Evolutionary conservation across 108 stramenopile genomes (phyloP).

Genomic region (Cyclotella distinguenda): DNA sequence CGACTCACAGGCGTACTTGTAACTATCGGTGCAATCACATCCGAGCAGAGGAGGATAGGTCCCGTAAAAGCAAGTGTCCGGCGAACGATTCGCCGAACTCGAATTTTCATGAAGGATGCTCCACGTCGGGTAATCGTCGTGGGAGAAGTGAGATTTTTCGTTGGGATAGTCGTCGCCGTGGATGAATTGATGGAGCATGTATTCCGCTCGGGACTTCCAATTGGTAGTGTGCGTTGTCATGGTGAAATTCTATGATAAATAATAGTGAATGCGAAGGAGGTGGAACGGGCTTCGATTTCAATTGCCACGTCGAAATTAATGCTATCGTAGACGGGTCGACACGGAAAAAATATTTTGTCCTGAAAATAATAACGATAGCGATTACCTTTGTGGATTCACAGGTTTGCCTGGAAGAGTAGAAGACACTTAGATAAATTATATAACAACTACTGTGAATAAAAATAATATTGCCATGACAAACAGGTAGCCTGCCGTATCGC

Average conservation of each 20-base stretch:
- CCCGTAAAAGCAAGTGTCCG: constrained; percentile 3
- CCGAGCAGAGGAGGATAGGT: constrained; percentile 10
- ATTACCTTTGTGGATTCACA: too few relatives aligned
- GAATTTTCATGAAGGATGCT: constrained; percentile 17
- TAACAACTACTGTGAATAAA: too few relatives aligned
- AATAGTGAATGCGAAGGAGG: background rate
- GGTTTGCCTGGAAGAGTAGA: too few relatives aligned
- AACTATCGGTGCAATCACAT: constrained; percentile 2
- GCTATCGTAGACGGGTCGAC: too few relatives aligned
- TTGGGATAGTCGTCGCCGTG: background rate
- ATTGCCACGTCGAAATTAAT: background rate
- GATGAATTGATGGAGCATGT: constrained; percentile 37
- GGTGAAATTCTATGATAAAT: background rate
- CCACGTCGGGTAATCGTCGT: background rate
- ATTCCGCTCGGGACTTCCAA: constrained; percentile 41
- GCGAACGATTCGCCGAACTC: constrained; percentile 6
- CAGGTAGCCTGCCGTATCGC: too few relatives aligned
- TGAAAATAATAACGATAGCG: too few relatives aligned
- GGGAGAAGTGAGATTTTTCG: background rate
- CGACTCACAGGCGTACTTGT: constrained; percentile 11
- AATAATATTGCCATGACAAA: too few relatives aligned
- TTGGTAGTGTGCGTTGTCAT: background rate
- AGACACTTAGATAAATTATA: too few relatives aligned
- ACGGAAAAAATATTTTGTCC: too few relatives aligned
- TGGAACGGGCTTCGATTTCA: background rate